Evolutionary conservation across 2,329 filamentous ascomycete genomes (phyloP), one percentile per base, ranked within the genome.

Genomic region (Spiromastix sp.): DNA sequence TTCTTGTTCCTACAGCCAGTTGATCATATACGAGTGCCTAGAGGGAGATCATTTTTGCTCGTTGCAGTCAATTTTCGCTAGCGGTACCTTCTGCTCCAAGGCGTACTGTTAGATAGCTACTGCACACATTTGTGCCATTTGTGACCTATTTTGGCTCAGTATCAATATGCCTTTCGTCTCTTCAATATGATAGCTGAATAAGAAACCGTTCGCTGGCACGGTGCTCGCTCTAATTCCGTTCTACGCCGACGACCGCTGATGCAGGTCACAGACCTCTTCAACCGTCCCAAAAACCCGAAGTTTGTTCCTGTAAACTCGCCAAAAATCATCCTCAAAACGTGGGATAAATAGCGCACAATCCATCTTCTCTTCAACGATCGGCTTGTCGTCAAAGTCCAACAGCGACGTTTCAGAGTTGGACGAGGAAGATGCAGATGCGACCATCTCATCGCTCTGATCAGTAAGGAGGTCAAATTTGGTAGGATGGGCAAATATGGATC

Each of bases 1-100:
- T 70, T 63, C 66, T 57, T 63, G 61, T 64, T 7, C 67, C 76
- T 72, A 81, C 71, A 74, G 78, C 73, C 77, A 80, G 74, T 74
- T 85, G 85, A 87, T 78, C 87, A 94, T 94, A 91, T 72, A 77
- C 64, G 64, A 67, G 77, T 91, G 87, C 84, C 84, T 60, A 94
- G 83, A 94, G 58, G 59, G 67, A 82, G 64, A 55, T 24, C 20
- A 34, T 20, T 2, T 48, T 42, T 38, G 29, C 42, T 38, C 50
- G 55, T 59, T 66, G 79, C 81, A 84, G 81, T 81, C 81, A 83
- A 84, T 86, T 86, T 93, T 86, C 87, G 87, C 87, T 95, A 95
- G 83, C 86, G 77, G 83, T 80, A 80, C 83, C 85, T 86, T 83
- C 74, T 64, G 57, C 59, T 63, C 60, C 76, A 85, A 83, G 80